Evolutionary conservation across 176 grass and related monocot genomes (phyloP), one percentile per base, ranked within the genome.

Genomic region (Aegilops longissima): DNA sequence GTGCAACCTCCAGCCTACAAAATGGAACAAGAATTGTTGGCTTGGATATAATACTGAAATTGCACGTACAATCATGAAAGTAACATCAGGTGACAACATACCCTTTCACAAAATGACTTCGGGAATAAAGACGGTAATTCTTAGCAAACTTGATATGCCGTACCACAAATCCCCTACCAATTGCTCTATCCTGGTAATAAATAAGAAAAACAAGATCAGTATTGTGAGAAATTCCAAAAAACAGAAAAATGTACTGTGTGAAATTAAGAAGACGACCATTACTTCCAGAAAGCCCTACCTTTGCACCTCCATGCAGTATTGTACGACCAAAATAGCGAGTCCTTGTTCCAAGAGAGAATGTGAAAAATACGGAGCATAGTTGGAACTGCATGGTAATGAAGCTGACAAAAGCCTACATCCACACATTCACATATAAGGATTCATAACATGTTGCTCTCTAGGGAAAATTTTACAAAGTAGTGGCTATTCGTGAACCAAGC

Each of bases 101-200:
- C 95, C 93, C 95, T 92, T 98, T 98, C 52, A 98, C 91, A 64
- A 98, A 98, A 86, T 98, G 95, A 77, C 95, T 98, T 70, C 95
- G 84, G 65, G 95, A 95, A 77, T 98, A 98, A 61, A 98, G 61
- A 76, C 93, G 92, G 59, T 98, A 98, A 75, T 98, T 98, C 84
- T 95, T 93, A 49, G 95, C 90, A 92, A 98, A 95, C 54, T 98
- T 93, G 36, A 98, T 98, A 56, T 98, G 95, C 0, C 67, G 86
- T 62, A 98, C 95, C 73, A 98, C 95, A 79, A 98, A 98, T 80
- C 95, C 95, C 68, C 95, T 90, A 21, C 95, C 95, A 23, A 93
- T 98, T 86, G 93, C 93, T 42, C 78, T 90, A 85, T 98, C 95
- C 95, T 98, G 91, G 77, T 77, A 72, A 79, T 30, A 71, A 80